Evolutionary conservation across 495 filamentous ascomycete species (phyloP), one percentile per base, ranked within the genome.

Genomic region (Penicillium bovifimosum): DNA sequence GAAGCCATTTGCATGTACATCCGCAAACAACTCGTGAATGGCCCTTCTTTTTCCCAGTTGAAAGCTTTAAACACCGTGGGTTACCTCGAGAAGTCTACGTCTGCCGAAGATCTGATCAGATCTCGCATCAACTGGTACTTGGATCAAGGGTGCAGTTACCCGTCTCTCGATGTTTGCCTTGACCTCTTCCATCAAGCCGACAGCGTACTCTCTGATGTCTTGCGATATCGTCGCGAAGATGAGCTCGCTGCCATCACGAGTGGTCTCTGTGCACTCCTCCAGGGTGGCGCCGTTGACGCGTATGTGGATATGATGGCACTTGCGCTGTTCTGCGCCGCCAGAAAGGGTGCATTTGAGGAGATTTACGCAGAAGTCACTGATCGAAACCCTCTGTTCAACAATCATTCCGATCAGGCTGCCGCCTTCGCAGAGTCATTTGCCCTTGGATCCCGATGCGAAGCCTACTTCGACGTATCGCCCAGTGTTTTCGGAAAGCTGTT

Each of bases 391-490:
- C 62, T 82, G 6, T 79, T 79, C 58, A 82, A 82, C 61, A 60
- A 67, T 24, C 75, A 77, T 38, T 59, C 75, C 2, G 81, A 84
- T 52, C 81, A 84, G 55, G 80, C 81, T 8, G 81, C 78, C 8
- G 77, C 77, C 9, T 83, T 84, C 54, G 76, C 81, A 7, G 81
- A 84, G 56, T 73, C 78, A 0, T 84, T 83, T 57, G 81, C 80
- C 2, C 69, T 81, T 11, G 81, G 81, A 9, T 81, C 81, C 6
- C 78, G 78, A 28, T 84, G 81, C 53, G 81, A 83, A 34, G 72
- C 76, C 0, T 84, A 81, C 53, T 83, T 84, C 41, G 80, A 79
- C 52, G 67, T 81, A 13, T 67, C 67, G 13, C 78, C 81, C 5
- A 78, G 74, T 35, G 68, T 67, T 17, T 73, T 84, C 33, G 81